A percentile compares a stretch with the other conserved stretches of the same genome.
These are phyloP conservation scores for Kokia cookei DNA, from an alignment of 441 rosid species.

Conservation along the genomic window DNA sequence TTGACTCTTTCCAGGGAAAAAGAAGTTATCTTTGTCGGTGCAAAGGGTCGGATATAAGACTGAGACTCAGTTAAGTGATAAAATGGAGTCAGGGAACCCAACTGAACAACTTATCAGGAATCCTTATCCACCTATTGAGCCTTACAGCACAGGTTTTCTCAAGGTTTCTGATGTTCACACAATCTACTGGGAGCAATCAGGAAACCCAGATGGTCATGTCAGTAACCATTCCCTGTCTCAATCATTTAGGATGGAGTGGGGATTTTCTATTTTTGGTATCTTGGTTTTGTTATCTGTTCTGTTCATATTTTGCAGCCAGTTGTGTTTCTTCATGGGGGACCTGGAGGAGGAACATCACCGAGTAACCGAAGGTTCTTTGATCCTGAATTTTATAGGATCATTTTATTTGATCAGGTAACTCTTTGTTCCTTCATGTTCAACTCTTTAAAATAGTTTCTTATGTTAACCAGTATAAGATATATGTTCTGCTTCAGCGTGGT, in stretches of 20 bases:
- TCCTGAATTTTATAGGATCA: constrained; percentile 72
- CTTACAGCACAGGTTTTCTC: constrained; percentile 55
- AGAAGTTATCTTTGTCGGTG: not conserved
- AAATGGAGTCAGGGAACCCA: constrained; percentile 42
- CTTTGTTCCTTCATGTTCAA: not conserved
- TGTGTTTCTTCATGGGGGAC: constrained; percentile 95
- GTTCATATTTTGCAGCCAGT: constrained; percentile 50
- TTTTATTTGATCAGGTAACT: constrained; percentile 80
- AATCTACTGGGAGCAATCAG: constrained; percentile 84
- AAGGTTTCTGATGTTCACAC: constrained; percentile 79
- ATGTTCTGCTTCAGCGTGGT: constrained; percentile 49
- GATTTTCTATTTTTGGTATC: not conserved
- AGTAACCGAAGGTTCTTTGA: constrained; percentile 80
- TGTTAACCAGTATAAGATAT: not conserved
- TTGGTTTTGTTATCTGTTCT: not conserved
- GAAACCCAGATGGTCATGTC: constrained; percentile 84
- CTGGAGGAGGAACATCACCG: constrained; percentile 90
- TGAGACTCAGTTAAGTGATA: constrained; percentile 24
- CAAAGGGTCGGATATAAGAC: constrained; percentile 23
- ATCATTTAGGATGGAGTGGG: not conserved
- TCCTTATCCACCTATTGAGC: constrained; percentile 63
- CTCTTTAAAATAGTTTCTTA: not conserved
- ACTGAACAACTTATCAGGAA: constrained; percentile 28
- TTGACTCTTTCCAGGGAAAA: constrained; percentile 1
- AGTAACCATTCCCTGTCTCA: constrained; percentile 17